Percentiles rank a stretch among this genome's conserved stretches.
phyloP scores from a whole-genome alignment of 257 asterid species.

The Plantago elongata region DNA sequence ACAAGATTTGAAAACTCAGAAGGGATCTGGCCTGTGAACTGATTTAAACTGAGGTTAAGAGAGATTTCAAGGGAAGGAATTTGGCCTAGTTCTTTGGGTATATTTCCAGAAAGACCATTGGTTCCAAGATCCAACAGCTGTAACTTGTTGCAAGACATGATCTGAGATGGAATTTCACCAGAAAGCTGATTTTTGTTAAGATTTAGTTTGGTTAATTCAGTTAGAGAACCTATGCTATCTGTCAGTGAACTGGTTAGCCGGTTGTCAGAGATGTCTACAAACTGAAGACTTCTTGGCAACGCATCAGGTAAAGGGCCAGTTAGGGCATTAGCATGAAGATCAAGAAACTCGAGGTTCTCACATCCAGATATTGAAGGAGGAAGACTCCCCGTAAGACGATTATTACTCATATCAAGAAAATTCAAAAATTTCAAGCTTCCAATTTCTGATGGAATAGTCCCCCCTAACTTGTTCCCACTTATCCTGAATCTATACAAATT shows the following conservation, averaged over 20 bases:
- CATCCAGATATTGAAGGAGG: constrained; percentile 67
- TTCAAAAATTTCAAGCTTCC: constrained; percentile 59
- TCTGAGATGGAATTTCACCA: constrained; percentile 67
- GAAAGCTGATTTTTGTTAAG: constrained; percentile 67
- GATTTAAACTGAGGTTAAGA: constrained; percentile 82
- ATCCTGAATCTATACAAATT: constrained; percentile 77
- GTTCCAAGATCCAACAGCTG: constrained; percentile 78
- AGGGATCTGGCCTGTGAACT: constrained; percentile 70
- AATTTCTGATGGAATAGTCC: constrained; percentile 82
- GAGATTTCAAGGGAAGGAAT: constrained; percentile 87
- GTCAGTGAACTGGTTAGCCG: constrained; percentile 52
- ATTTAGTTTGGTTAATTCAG: constrained; percentile 68
- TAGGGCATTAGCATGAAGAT: constrained; percentile 69
- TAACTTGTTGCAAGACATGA: constrained; percentile 62
- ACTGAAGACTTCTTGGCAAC: constrained; percentile 67
- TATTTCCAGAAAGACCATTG: constrained; percentile 63
- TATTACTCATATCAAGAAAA: constrained; percentile 75
- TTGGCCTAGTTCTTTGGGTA: constrained; percentile 66
- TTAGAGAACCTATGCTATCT: constrained; percentile 48
- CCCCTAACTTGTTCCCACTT: constrained; percentile 60
- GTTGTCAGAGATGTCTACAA: constrained; percentile 77
- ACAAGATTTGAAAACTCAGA: constrained; percentile 58
- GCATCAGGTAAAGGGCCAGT: constrained; percentile 62
- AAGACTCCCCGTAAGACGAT: constrained; percentile 59
- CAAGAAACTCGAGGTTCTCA: constrained; percentile 79